Percentiles rank a stretch among this genome's conserved stretches.
phyloP scores from a whole-genome alignment of 305 asterid species.

The Solanum aculeatissimum region DNA sequence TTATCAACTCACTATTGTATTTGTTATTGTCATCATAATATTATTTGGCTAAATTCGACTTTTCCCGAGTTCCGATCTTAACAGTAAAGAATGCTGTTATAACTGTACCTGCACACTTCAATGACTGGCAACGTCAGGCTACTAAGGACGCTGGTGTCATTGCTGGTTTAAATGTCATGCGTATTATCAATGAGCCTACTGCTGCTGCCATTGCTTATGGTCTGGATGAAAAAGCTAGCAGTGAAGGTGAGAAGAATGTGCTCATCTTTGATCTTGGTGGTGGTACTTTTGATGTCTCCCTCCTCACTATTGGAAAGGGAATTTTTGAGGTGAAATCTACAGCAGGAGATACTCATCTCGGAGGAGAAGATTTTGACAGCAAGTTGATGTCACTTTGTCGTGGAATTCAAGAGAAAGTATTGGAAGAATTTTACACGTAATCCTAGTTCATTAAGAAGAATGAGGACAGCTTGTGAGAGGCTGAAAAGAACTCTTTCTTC shows the following conservation, averaged over 20 bases:
- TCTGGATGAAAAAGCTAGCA: conserved; percentile 5
- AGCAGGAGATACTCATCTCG: conserved; percentile 12
- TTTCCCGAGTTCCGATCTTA: no score
- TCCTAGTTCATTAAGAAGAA: conserved; percentile 4
- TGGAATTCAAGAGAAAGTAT: conserved; percentile 13
- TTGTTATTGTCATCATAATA: no score
- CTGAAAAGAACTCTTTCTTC: conserved; percentile 8
- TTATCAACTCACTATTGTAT: no score
- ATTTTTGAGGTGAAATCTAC: conserved; percentile 13
- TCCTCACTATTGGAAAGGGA: conserved; percentile 6
- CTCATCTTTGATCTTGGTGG: conserved; percentile 11
- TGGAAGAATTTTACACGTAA: conserved; percentile 8
- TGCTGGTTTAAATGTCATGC: conserved; percentile 13
- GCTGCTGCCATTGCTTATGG: conserved; percentile 21
- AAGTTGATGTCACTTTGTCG: conserved; percentile 12
- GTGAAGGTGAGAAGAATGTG: conserved; percentile 6
- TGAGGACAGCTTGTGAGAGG: conserved; percentile 11
- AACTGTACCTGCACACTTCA: conserved; percentile 11
- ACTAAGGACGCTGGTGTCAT: conserved; percentile 15
- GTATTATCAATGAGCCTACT: conserved; percentile 14
- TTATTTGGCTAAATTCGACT: no score
- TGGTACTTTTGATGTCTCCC: conserved; percentile 15
- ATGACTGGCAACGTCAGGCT: conserved; percentile 16
- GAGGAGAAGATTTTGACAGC: conserved; percentile 14
- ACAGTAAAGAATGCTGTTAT: conserved; percentile 15